These are phyloP conservation scores for Tillandsia fasciculata DNA, from an alignment of 176 grass and related monocot species.

Conservation along the genomic window DNA sequence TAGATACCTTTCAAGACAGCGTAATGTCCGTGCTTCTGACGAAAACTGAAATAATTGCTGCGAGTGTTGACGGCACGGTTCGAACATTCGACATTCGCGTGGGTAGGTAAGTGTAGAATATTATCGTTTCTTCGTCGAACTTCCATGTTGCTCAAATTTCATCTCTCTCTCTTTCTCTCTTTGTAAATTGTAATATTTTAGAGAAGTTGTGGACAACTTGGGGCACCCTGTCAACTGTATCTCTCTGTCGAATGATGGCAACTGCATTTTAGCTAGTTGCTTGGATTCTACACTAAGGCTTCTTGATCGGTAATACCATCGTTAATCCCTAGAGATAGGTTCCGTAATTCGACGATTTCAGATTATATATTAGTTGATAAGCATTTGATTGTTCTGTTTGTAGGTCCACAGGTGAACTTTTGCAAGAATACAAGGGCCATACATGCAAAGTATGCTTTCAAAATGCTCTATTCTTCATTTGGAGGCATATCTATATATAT, in stretches of 20 bases:
- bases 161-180: constrained; percentile 8
- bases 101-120: constrained; percentile 51
- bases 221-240: constrained; percentile 84
- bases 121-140: background rate
- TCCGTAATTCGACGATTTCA: background rate
- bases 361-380: background rate
- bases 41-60: constrained; percentile 91
- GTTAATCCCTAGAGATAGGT: background rate
- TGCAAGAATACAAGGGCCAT: constrained; percentile 95
- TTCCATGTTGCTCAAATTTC: background rate
- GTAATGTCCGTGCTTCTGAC: constrained; percentile 87
- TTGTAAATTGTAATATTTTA: constrained; percentile 25
- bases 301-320: constrained; percentile 64
- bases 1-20: constrained; percentile 93
- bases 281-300: constrained; percentile 83
- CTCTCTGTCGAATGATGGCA: constrained; percentile 84
- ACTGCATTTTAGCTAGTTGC: constrained; percentile 84
- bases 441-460: constrained; percentile 52
- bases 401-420: constrained; percentile 72
- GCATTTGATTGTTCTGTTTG: constrained; percentile 6
- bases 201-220: constrained; percentile 75
- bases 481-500: background rate
- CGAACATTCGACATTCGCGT: constrained; percentile 91
- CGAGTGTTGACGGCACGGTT: constrained; percentile 88
- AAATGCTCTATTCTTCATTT: constrained; percentile 7